These are phyloP conservation scores for Aspergillus aculeatinus DNA, from an alignment of 2,329 filamentous ascomycete species.

Conservation along the genomic window DNA sequence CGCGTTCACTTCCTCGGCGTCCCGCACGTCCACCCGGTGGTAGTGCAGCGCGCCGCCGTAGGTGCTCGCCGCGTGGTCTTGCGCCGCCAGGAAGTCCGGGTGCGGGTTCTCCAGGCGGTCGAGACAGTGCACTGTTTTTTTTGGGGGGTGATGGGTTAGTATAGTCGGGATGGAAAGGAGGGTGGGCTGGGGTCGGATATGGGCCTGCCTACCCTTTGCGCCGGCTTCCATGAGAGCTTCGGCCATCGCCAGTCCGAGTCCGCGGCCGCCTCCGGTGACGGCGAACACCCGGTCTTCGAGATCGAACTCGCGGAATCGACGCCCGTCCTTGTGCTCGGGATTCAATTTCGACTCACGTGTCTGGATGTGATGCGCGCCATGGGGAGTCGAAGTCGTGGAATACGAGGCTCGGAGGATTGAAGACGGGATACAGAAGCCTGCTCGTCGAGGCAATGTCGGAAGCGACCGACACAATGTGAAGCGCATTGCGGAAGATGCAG, in stretches of 20 bases:
- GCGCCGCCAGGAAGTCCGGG: slow-evolving; percentile 42
- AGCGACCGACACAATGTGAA: slow-evolving; percentile 19
- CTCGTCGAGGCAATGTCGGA: slow-evolving; percentile 5
- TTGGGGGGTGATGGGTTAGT: neutral
- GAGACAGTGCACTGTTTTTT: slow-evolving; percentile 47
- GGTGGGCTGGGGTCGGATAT: no score
- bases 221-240: slow-evolving; percentile 50
- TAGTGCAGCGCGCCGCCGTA: slow-evolving; percentile 48
- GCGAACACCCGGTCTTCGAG: slow-evolving; percentile 42
- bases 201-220: slow-evolving; percentile 39
- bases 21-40: slow-evolving; percentile 48
- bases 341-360: slow-evolving; percentile 28
- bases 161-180: neutral
- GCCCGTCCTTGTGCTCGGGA: slow-evolving; percentile 22
- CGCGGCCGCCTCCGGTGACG: slow-evolving; percentile 46
- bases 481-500: slow-evolving; percentile 17
- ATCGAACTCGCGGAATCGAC: slow-evolving; percentile 46
- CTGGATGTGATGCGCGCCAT: slow-evolving; percentile 32
- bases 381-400: slow-evolving; percentile 21
- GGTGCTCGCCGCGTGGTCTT: slow-evolving; percentile 35
- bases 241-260: slow-evolving; percentile 47
- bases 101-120: slow-evolving; percentile 48
- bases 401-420: slow-evolving; percentile 14
- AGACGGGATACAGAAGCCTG: slow-evolving; percentile 14
- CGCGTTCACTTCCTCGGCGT: slow-evolving; percentile 38